A percentile compares a stretch with the other conserved stretches of the same genome.
phyloP scores from a whole-genome alignment of 2,329 filamentous ascomycete species.

The Pseudodiploospora longispora region DNA sequence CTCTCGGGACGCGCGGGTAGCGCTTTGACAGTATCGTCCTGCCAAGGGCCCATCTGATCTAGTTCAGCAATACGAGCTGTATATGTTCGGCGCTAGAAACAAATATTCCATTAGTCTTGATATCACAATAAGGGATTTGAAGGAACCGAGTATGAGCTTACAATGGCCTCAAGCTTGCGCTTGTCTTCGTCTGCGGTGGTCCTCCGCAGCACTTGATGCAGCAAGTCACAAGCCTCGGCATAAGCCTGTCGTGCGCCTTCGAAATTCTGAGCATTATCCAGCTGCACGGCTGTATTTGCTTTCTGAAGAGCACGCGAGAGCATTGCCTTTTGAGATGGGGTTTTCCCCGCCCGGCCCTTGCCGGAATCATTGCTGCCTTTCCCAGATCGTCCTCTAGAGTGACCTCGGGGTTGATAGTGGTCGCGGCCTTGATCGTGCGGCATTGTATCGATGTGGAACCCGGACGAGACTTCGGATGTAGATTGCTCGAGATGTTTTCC shows the following conservation, averaged over 20 bases:
- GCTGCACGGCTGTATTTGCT: conserved; percentile 87
- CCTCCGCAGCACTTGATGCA: conserved; percentile 79
- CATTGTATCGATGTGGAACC: conserved; percentile 14
- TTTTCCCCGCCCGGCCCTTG: conserved; percentile 26
- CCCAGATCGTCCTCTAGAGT: conserved; percentile 23
- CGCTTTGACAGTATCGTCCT: conserved; percentile 56
- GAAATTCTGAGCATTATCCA: conserved; percentile 94
- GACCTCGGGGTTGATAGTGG: conserved; percentile 19
- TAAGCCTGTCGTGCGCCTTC: conserved; percentile 88
- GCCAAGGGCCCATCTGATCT: conserved; percentile 57
- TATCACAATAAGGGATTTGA: background rate
- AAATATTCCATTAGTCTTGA: background rate
- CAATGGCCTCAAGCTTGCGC: conserved; percentile 86
- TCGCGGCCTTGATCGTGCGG: conserved; percentile 23
- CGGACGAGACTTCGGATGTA: conserved; percentile 6
- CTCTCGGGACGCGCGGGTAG: conserved; percentile 65
- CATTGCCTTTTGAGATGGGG: conserved; percentile 86
- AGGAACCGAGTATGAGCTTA: conserved; percentile 39
- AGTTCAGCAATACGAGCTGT: conserved; percentile 83
- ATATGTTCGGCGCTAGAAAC: conserved; percentile 70
- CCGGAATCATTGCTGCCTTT: conserved; percentile 24
- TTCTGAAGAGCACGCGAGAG: conserved; percentile 91
- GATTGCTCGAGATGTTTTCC: conserved; percentile 7
- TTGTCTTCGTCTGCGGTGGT: conserved; percentile 81
- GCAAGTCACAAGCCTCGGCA: conserved; percentile 76